These are phyloP conservation scores for Helminthosporium solani DNA, from an alignment of 2,329 filamentous ascomycete species.

Conservation along the genomic window DNA sequence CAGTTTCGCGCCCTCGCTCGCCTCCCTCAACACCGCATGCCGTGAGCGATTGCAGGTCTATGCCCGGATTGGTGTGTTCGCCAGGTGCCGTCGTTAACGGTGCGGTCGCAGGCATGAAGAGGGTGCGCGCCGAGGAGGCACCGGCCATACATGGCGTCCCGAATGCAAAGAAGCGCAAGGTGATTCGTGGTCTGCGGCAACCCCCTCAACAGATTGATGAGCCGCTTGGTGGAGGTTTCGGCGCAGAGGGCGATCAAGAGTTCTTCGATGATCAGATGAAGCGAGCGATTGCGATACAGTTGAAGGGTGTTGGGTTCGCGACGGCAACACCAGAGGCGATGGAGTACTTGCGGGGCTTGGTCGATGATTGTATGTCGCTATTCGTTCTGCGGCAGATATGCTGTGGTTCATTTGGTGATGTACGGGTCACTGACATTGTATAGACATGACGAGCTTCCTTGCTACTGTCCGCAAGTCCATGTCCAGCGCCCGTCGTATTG, in stretches of 20 bases:
- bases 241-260: constrained; percentile 44
- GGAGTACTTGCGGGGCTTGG: constrained; percentile 55
- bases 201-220: constrained; percentile 35
- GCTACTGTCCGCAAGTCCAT: constrained; percentile 59
- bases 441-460: constrained; percentile 58
- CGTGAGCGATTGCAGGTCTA: constrained; percentile 22
- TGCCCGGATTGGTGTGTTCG: constrained; percentile 35
- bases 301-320: constrained; percentile 57
- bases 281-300: constrained; percentile 55
- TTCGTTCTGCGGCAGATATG: constrained; percentile 13
- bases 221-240: constrained; percentile 37
- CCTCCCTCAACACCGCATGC: constrained; percentile 10
- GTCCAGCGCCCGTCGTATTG: constrained; percentile 56
- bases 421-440: constrained; percentile 18
- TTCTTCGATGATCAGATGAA: constrained; percentile 57
- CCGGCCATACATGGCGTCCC: constrained; percentile 22
- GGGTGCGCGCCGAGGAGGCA: constrained; percentile 25
- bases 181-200: constrained; percentile 36
- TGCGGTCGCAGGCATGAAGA: constrained; percentile 38
- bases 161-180: constrained; percentile 38
- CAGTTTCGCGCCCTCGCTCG: constrained; percentile 12
- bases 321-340: constrained; percentile 56
- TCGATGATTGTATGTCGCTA: constrained; percentile 59
- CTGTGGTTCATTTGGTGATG: neutral
- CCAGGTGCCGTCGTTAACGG: constrained; percentile 33